Percentiles rank a stretch among this genome's conserved stretches.
Conservation (phyloP, 2,329 filamentous ascomycete genomes). For the Atkinsonella texensis region DNA sequence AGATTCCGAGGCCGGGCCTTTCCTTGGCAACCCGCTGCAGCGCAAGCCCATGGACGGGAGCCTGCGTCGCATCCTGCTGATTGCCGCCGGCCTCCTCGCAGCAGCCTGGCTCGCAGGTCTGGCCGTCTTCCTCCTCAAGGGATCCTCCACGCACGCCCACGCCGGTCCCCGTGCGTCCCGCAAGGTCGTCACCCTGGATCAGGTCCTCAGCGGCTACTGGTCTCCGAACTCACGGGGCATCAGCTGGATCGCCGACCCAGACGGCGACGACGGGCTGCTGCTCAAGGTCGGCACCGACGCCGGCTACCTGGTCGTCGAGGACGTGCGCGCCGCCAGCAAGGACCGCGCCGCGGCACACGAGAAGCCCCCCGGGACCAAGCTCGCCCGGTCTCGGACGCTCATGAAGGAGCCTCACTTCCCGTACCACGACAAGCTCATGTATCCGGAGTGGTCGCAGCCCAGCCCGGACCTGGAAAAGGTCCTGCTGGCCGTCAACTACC, state of each 20-base stretch:
- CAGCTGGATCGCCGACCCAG: constrained; percentile 63
- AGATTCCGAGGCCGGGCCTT: constrained; percentile 40
- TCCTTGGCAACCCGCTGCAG: constrained; percentile 31
- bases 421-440: constrained; percentile 42
- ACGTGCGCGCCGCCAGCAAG: constrained; percentile 50
- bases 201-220: constrained; percentile 58
- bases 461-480: constrained; percentile 80
- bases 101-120: constrained; percentile 59
- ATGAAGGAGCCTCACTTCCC: constrained; percentile 59
- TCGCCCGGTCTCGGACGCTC: constrained; percentile 50
- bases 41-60: constrained; percentile 52
- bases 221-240: constrained; percentile 51
- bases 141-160: constrained; percentile 53
- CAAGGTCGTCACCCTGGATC: constrained; percentile 61
- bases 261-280: constrained; percentile 73
- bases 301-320: constrained; percentile 74
- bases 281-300: constrained; percentile 60
- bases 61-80: constrained; percentile 49
- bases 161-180: constrained; percentile 53
- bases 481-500: constrained; percentile 58
- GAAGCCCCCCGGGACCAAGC: constrained; percentile 14
- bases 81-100: constrained; percentile 47
- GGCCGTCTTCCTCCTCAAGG: constrained; percentile 51
- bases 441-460: constrained; percentile 54
- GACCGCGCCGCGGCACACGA: constrained; percentile 20